Evolutionary conservation across 148 eudicot genomes (phyloP).

Genomic region (Polygonum maritimum): DNA sequence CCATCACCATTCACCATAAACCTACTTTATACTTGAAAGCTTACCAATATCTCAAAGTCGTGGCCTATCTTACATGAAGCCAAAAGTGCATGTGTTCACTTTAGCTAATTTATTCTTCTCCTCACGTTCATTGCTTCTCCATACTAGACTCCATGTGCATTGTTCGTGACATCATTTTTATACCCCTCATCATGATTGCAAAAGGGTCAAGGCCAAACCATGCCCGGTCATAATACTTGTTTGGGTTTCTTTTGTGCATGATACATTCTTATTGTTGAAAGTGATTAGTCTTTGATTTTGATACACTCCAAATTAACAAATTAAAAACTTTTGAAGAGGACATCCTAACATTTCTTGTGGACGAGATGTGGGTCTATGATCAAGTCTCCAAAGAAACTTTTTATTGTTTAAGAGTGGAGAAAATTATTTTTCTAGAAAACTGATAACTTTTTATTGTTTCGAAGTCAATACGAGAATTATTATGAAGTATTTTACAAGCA

Average conservation of each 20-base stretch:
- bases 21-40: not conserved
- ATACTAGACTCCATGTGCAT: not conserved
- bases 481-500: no score
- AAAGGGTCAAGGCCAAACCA: not conserved
- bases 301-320: not conserved
- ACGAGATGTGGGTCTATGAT: no score
- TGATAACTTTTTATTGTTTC: no score
- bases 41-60: not conserved
- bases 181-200: not conserved
- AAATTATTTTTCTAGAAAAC: no score
- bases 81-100: not conserved
- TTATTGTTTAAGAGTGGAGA: no score
- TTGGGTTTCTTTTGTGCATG: not conserved
- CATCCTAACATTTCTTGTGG: no score
- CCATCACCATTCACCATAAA: not conserved
- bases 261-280: not conserved
- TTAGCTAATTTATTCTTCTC: not conserved
- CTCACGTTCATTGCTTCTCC: conserved; percentile 5
- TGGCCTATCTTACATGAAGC: not conserved
- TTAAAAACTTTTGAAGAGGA: no score
- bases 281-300: not conserved
- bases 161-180: not conserved
- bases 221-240: not conserved
- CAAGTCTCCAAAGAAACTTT: no score
- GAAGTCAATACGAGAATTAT: no score